These are phyloP conservation scores for Neurospora sp. DNA, from an alignment of 495 filamentous ascomycete species.

Conservation along the genomic window DNA sequence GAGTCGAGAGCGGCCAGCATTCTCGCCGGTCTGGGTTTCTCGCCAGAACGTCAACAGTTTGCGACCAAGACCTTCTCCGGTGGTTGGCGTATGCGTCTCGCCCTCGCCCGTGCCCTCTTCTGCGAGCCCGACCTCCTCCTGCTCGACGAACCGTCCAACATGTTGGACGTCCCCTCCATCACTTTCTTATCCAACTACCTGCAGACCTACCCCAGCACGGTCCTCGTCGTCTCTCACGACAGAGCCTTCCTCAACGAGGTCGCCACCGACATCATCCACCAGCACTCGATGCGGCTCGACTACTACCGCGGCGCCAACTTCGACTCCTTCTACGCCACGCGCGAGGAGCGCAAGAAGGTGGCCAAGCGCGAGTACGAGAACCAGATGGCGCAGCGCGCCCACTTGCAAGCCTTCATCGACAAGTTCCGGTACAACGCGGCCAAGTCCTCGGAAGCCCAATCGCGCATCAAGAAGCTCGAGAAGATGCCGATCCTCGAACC, in stretches of 20 bases:
- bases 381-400: constrained; percentile 86
- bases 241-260: constrained; percentile 98
- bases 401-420: constrained; percentile 92
- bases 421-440: constrained; percentile 99
- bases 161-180: constrained; percentile 99
- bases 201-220: constrained; percentile 83
- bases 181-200: constrained; percentile 97
- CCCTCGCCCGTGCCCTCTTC: constrained; percentile 89
- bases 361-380: constrained; percentile 98
- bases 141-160: constrained; percentile 99
- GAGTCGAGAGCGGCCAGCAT: constrained; percentile 93
- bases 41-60: constrained; percentile 80
- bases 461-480: constrained; percentile 97
- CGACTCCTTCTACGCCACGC: constrained; percentile 95
- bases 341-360: constrained; percentile 92
- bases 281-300: constrained; percentile 92
- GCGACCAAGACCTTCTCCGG: constrained; percentile 97
- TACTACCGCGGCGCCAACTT: constrained; percentile 99
- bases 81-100: constrained; percentile 98
- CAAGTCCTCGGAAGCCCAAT: constrained; percentile 96
- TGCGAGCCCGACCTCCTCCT: constrained; percentile 95
- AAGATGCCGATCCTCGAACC: constrained; percentile 86
- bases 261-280: constrained; percentile 98
- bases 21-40: constrained; percentile 94
- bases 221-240: constrained; percentile 97